Percentiles rank a stretch among this genome's conserved stretches.
Evolutionary conservation across 1,284 basidiomycete genomes (phyloP).

Genomic region (Sporisorium exsertum): DNA sequence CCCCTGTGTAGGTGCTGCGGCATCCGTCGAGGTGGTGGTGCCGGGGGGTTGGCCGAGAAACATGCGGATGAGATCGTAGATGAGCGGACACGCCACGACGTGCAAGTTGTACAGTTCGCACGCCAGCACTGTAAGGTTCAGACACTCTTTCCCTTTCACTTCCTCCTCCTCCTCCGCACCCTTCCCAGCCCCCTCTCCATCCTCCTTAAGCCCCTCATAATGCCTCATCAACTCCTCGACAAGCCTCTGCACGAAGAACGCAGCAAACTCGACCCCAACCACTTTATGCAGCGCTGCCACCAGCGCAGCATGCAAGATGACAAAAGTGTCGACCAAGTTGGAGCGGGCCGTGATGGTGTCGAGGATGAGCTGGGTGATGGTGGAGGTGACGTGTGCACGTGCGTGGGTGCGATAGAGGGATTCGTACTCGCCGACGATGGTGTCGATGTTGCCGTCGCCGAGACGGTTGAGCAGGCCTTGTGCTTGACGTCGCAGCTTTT

Average conservation of each 20-base stretch:
- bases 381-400: conserved; percentile 86
- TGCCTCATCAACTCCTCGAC: conserved; percentile 45
- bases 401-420: conserved; percentile 81
- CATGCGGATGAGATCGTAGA: conserved; percentile 89
- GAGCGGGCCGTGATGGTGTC: conserved; percentile 85
- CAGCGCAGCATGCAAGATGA: conserved; percentile 89
- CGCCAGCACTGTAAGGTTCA: conserved; percentile 87
- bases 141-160: conserved; percentile 78
- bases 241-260: conserved; percentile 63
- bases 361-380: conserved; percentile 82
- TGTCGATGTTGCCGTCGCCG: conserved; percentile 86
- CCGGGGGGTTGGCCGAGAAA: conserved; percentile 74
- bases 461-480: conserved; percentile 91
- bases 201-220: conserved; percentile 21
- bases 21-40: conserved; percentile 2
- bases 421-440: conserved; percentile 82
- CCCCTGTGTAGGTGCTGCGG: neutral
- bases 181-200: neutral
- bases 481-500: conserved; percentile 81
- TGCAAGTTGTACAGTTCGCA: conserved; percentile 96
- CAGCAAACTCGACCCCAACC: conserved; percentile 90
- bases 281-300: conserved; percentile 85
- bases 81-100: conserved; percentile 85
- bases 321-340: conserved; percentile 85
- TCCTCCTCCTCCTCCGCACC: conserved; percentile 45